phyloP scores from a whole-genome alignment of 2,329 filamentous ascomycete species.

The Colletotrichum tropicicola region DNA sequence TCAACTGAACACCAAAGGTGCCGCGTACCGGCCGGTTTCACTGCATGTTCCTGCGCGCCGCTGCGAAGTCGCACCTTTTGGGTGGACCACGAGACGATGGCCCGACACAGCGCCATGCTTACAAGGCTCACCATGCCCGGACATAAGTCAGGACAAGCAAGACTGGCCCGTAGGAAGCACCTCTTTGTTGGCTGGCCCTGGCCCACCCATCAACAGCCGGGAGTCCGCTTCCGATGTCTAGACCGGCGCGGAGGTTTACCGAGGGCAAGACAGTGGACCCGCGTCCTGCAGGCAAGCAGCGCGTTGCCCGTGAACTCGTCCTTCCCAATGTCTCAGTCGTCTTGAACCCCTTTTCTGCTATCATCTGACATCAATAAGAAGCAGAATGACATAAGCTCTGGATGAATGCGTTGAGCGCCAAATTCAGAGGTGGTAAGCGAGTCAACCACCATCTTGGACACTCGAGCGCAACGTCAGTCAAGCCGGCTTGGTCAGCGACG shows the following conservation, averaged over 20 bases:
- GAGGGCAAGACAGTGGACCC: slow-evolving; percentile 17
- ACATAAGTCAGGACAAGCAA: not conserved
- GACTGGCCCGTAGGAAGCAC: not conserved
- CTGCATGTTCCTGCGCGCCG: slow-evolving; percentile 4
- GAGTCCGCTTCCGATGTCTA: slow-evolving; percentile 1
- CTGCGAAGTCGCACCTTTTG: slow-evolving; percentile 2
- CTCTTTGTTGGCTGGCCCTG: not conserved
- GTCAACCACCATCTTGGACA: not conserved
- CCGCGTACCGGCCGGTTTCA: slow-evolving; percentile 1
- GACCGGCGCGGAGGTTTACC: slow-evolving; percentile 11
- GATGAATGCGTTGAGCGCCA: no score
- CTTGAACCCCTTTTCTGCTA: not conserved
- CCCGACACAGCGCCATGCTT: not conserved
- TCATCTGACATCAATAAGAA: not conserved
- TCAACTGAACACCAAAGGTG: not conserved
- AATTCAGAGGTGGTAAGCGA: slow-evolving; percentile 15
- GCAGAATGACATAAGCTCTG: slow-evolving; percentile 4
- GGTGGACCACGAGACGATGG: slow-evolving; percentile 12
- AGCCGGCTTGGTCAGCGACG: not conserved
- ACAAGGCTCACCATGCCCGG: not conserved
- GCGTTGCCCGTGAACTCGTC: no score
- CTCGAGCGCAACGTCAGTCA: not conserved
- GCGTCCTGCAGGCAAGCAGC: no score
- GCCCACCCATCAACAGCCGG: not conserved
- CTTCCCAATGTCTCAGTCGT: not conserved